Evolutionary conservation across 768 basidiomycete genomes (phyloP).

Genomic region (Lactarius evosmus): DNA sequence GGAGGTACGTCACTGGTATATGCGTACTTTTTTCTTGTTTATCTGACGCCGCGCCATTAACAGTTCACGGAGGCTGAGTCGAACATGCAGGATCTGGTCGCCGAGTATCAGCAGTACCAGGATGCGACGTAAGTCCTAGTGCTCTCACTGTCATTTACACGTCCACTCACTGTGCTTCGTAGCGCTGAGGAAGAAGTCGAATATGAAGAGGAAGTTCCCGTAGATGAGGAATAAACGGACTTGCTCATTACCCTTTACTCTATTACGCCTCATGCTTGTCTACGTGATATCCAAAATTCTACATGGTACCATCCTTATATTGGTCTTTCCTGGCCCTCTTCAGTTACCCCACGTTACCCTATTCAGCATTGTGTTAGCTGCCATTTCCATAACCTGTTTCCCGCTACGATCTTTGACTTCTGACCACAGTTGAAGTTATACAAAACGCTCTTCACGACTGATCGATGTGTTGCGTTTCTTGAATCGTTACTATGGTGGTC

Average conservation of each 20-base stretch:
- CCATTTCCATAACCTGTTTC: slow-evolving; percentile 17
- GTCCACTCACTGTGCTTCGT: slow-evolving; percentile 25
- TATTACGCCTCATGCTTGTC: slow-evolving; percentile 20
- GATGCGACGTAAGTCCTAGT: slow-evolving; percentile 76
- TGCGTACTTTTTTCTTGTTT: neutral
- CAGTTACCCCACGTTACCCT: slow-evolving; percentile 27
- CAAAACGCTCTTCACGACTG: slow-evolving; percentile 21
- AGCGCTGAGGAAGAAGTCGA: slow-evolving; percentile 86
- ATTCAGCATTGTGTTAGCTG: slow-evolving; percentile 25
- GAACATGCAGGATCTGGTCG: slow-evolving; percentile 98
- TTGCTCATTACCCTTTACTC: slow-evolving; percentile 2
- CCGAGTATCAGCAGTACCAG: slow-evolving; percentile 97
- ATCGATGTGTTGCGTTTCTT: neutral
- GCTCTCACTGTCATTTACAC: neutral
- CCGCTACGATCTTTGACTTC: slow-evolving; percentile 21
- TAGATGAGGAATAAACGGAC: slow-evolving; percentile 53
- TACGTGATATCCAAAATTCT: slow-evolving; percentile 29
- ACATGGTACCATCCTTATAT: slow-evolving; percentile 29
- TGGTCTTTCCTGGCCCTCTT: slow-evolving; percentile 17
- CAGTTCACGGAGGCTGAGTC: slow-evolving; percentile 97
- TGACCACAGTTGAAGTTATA: slow-evolving; percentile 25
- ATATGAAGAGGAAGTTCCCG: slow-evolving; percentile 75
- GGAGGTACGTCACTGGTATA: slow-evolving; percentile 51
- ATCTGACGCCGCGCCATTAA: slow-evolving; percentile 1
- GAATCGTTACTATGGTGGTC: neutral